Evolutionary conservation across 1,139 yeast species (phyloP).

Genomic region (Scheffersomyces titani): DNA sequence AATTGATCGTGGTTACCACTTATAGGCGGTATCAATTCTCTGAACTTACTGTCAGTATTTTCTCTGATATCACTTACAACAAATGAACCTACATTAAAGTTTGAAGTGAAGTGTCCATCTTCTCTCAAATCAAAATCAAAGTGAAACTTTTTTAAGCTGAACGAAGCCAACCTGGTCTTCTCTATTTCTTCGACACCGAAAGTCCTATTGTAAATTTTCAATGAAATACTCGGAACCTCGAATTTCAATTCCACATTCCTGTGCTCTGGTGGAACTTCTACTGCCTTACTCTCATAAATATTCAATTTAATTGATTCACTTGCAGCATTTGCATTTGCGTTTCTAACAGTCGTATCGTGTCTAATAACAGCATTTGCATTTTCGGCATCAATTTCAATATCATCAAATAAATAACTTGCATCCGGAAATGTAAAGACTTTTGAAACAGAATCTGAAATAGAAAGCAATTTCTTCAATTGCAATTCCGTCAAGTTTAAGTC

Average conservation of each 20-base stretch:
- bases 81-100: conserved; percentile 69
- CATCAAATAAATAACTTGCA: conserved; percentile 40
- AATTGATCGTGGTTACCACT: conserved; percentile 71
- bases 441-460: conserved; percentile 58
- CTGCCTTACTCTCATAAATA: neutral
- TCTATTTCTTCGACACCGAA: conserved; percentile 35
- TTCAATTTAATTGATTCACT: neutral
- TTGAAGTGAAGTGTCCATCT: conserved; percentile 59
- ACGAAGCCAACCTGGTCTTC: conserved; percentile 54
- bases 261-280: conserved; percentile 26
- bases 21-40: conserved; percentile 76
- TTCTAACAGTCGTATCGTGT: conserved; percentile 19
- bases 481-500: conserved; percentile 72
- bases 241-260: conserved; percentile 53
- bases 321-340: neutral
- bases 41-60: conserved; percentile 64
- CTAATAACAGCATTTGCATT: conserved; percentile 51
- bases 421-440: conserved; percentile 52
- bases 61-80: conserved; percentile 74
- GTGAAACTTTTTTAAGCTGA: conserved; percentile 63
- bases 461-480: conserved; percentile 64
- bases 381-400: conserved; percentile 65
- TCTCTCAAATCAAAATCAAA: conserved; percentile 52
- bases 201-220: conserved; percentile 67
- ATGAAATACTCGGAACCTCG: conserved; percentile 60